These are phyloP conservation scores for Raphanus hybrid DNA, from an alignment of 441 rosid genomes.

Conservation along the genomic window DNA sequence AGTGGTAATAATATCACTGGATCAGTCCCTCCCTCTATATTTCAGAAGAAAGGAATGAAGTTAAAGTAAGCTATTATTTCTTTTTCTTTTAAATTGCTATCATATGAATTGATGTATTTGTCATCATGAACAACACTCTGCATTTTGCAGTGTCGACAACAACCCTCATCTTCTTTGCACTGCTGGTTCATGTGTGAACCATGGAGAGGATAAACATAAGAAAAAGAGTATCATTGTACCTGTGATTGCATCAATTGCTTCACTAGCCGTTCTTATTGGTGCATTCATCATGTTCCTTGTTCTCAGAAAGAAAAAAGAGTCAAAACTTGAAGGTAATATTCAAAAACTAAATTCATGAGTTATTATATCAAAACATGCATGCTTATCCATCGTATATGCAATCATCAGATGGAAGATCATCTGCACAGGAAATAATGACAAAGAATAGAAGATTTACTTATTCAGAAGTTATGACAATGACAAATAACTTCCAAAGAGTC, in stretches of 20 bases:
- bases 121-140: neutral
- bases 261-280: constrained; percentile 27
- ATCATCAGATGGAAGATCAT: neutral
- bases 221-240: constrained; percentile 38
- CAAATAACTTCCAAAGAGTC: constrained; percentile 9
- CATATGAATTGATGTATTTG: neutral
- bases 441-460: constrained; percentile 4
- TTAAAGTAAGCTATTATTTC: neutral
- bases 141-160: neutral
- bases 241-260: constrained; percentile 35
- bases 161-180: constrained; percentile 5
- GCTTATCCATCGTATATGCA: neutral
- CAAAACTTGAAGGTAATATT: constrained; percentile 36
- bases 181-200: neutral
- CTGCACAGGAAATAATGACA: neutral
- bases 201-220: neutral
- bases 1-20: constrained; percentile 13
- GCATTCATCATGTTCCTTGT: constrained; percentile 30
- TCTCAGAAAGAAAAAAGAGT: constrained; percentile 30
- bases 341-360: neutral
- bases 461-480: neutral
- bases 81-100: neutral
- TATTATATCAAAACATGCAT: neutral
- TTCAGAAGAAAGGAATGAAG: constrained; percentile 7
- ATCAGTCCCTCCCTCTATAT: neutral